phyloP scores from a whole-genome alignment of 495 filamentous ascomycete species.

The Xylaria flabelliformis region DNA sequence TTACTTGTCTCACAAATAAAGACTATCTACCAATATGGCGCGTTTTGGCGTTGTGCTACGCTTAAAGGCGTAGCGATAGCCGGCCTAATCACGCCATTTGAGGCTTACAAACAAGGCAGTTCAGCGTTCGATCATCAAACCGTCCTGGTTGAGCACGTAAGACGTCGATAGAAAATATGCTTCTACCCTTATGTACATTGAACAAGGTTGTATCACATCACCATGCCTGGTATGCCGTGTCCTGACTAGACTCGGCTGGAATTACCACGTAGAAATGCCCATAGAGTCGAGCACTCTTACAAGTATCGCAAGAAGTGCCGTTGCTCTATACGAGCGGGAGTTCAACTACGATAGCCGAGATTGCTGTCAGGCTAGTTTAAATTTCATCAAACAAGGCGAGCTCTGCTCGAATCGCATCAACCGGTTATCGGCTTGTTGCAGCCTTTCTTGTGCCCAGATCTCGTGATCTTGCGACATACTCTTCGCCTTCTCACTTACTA shows the following conservation, averaged over 20 bases:
- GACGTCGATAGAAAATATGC: not conserved
- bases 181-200: not conserved
- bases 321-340: not conserved
- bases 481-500: not conserved
- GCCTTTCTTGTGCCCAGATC: not conserved
- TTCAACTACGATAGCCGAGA: not conserved
- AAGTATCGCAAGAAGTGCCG: not conserved
- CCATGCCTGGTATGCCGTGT: not conserved
- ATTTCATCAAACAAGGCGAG: not conserved
- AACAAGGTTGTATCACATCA: not conserved
- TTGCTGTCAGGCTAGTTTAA: no score
- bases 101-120: not conserved
- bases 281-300: not conserved
- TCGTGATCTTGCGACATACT: not conserved
- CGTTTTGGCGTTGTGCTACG: not conserved
- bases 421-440: not conserved
- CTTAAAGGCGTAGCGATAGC: not conserved
- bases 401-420: not conserved
- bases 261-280: not conserved
- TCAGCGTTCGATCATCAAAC: not conserved
- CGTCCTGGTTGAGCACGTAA: constrained; percentile 1
- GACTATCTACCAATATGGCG: not conserved
- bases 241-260: not conserved
- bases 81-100: not conserved
- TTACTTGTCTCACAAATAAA: not conserved